Base-by-base conservation (phyloP, 805 yeast species). In the Hanseniaspora singularis region DNA sequence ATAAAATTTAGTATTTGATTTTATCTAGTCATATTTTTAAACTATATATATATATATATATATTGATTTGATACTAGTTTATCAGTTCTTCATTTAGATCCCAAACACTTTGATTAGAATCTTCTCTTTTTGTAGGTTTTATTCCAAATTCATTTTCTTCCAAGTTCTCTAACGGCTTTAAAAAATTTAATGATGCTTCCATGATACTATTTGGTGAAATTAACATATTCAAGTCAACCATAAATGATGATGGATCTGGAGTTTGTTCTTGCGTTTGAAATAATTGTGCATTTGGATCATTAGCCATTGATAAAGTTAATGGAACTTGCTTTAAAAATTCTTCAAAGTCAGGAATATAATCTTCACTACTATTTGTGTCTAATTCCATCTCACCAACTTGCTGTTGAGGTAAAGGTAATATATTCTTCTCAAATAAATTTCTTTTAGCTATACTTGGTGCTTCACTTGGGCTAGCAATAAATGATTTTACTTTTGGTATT, bases 311-410 rank as follows among this genome's bases (percentile, higher is more conserved):
- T 24, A 37, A 37, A 10, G 47, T 28, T 3, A 36, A 18, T 1
- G 22, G 33, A 20, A 43, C 40, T 38, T 60, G 62, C 48, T 54
- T 54, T 50, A 61, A 53, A 47, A 62, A 62, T 46, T 62, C 65
- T 38, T 62, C 64, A 36, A 60, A 61, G 30, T 58, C 62, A n/a
- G 63, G 64, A 2, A 58, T 53, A 22, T 54, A 51, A 16, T 57
- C 52, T 4, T 22, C 46, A 28, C 46, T 42, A 15, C 46, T 28
- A 7, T 11, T 4, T 49, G 51, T 18, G 51, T 44, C 16, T 54
- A 18, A 22, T n/a, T 28, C 18, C 16, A 24, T 3, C 8, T 12
- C 33, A 15, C 3, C 2, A 9, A 24, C n/a, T 14, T 19, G 22
- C n/a, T 15, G 7, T 31, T 23, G 27, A 20, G 49, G 41, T 8